phyloP scores from a whole-genome alignment of 2,329 filamentous ascomycete species.

The Fusarium sp. region DNA sequence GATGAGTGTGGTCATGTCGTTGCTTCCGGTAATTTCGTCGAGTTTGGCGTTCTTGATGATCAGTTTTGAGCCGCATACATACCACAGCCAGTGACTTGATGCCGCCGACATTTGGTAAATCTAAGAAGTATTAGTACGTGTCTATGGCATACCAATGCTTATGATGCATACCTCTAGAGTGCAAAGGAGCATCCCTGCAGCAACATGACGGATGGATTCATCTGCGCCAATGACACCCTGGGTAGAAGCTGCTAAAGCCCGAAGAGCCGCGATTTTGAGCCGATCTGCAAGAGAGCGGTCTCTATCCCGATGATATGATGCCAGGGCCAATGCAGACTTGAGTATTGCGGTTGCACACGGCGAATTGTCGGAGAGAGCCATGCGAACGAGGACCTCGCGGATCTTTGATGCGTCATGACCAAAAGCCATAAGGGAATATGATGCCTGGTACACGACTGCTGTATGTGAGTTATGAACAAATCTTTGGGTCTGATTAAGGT shows the following conservation, averaged over 20 bases:
- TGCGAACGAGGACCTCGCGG: constrained; percentile 21
- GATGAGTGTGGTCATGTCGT: constrained; percentile 18
- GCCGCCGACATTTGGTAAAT: constrained; percentile 28
- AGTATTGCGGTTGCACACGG: constrained; percentile 27
- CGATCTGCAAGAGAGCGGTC: neutral
- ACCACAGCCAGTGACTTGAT: constrained; percentile 39
- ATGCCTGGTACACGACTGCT: constrained; percentile 28
- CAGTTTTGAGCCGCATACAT: constrained; percentile 27
- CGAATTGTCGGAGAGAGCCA: constrained; percentile 19
- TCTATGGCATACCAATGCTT: neutral
- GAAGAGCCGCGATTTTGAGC: constrained; percentile 26
- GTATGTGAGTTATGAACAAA: neutral
- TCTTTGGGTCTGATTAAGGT: accelerated
- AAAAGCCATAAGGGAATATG: constrained; percentile 27
- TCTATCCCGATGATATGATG: constrained; percentile 20
- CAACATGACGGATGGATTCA: constrained; percentile 33
- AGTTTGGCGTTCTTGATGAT: constrained; percentile 22
- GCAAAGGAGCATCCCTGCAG: constrained; percentile 32
- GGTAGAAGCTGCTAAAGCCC: constrained; percentile 12
- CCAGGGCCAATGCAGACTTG: constrained; percentile 17
- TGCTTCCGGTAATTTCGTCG: neutral
- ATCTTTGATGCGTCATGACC: constrained; percentile 21
- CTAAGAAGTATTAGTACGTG: neutral
- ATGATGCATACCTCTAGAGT: constrained; percentile 21
- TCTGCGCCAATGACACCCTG: neutral